These are phyloP conservation scores for Boletus rufocinnamomeus DNA, from an alignment of 768 basidiomycete genomes.

Conservation along the genomic window DNA sequence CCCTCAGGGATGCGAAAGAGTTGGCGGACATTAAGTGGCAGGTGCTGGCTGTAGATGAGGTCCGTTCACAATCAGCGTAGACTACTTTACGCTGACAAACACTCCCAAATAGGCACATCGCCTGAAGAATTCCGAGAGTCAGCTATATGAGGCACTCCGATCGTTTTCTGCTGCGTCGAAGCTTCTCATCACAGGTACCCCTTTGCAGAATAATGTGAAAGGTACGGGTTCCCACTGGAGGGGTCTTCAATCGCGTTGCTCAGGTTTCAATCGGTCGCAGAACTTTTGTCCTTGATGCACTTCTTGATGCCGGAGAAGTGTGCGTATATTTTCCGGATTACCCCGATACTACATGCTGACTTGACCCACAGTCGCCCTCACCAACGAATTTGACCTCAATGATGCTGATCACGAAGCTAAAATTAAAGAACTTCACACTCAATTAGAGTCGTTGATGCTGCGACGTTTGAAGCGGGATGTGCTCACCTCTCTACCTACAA, in stretches of 20 bases:
- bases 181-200: slow-evolving; percentile 96
- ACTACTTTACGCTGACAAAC: slow-evolving; percentile 19
- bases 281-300: slow-evolving; percentile 96
- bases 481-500: slow-evolving; percentile 92
- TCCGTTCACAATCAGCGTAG: slow-evolving; percentile 33
- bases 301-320: slow-evolving; percentile 99
- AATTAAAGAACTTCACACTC: slow-evolving; percentile 94
- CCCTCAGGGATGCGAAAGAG: slow-evolving; percentile 86
- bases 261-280: slow-evolving; percentile 42
- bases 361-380: slow-evolving; percentile 68
- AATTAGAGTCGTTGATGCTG: slow-evolving; percentile 93
- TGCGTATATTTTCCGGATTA: slow-evolving; percentile 38
- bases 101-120: slow-evolving; percentile 75
- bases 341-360: slow-evolving; percentile 8
- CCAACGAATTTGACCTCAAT: slow-evolving; percentile 92
- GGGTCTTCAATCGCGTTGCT: slow-evolving; percentile 8
- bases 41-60: slow-evolving; percentile 93
- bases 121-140: slow-evolving; percentile 96
- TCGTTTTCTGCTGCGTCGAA: slow-evolving; percentile 90
- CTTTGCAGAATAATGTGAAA: slow-evolving; percentile 98
- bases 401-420: slow-evolving; percentile 92
- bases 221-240: slow-evolving; percentile 48
- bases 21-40: slow-evolving; percentile 97
- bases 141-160: slow-evolving; percentile 91
- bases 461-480: slow-evolving; percentile 95